Evolutionary conservation across 352 stramenopile species (phyloP), one percentile per base, ranked within the genome.

Genomic region (Phytopythium kandeliae): DNA sequence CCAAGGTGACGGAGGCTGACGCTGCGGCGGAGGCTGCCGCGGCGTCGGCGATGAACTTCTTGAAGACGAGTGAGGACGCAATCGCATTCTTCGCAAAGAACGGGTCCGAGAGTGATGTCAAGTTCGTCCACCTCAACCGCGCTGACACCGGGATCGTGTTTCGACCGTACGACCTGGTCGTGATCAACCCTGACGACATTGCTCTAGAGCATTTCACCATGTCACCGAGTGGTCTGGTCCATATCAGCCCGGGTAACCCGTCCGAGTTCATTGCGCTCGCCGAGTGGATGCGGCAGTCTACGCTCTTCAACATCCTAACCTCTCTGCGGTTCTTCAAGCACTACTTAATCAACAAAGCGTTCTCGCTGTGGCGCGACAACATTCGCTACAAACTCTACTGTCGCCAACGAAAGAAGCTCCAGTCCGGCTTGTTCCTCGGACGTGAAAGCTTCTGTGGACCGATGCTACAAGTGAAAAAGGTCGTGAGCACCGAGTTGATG

Each of bases 41-140:
- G 2, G 68, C 65, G 6, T 76, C 63, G 19, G 74, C 75, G 0
- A 72, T 63, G 17, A 68, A 66, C 0, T 86, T 89, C 34, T 48
- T 91, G 0, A 81, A 81, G 33, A 79, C 81, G 0, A 86, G 89
- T 5, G 90, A 97, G 58, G 92, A 98, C 51, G 78, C 87, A 1
- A 97, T 98, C 26, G 88, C 95, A 1, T 98, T 98, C 54, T 98
- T 98, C 40, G 92, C 89, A 1, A 81, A 92, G 46, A 91, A 97
- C 58, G 89, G 91, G 22, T 85, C 86, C 2, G 85, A 91, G 37
- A 96, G 71, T 45, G 82, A 92, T 46, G 92, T 98, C 51, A 98
- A 98, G 69, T 98, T 98, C 51, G 89, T 98, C 24, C 87, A 97
- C 53, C 54, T 98, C 5, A 96, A 98, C 43, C 80, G 87, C 19